Percentiles rank a stretch among this genome's conserved stretches.
These are phyloP conservation scores for Pachysandra terminalis DNA, from an alignment of 164 flowering plant genomes.

Conservation along the genomic window DNA sequence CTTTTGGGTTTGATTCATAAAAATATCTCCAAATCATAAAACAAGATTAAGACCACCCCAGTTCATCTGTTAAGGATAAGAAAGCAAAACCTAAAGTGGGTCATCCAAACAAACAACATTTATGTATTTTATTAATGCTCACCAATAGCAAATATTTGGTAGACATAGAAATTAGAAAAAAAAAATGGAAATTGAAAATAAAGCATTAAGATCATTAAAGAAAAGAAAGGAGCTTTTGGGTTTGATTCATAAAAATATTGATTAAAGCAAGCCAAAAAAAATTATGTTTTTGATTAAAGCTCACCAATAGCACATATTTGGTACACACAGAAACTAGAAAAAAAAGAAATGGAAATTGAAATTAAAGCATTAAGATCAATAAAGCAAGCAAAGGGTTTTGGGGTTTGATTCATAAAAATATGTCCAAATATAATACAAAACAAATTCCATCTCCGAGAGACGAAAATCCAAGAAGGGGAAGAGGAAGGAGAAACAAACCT, in stretches of 20 bases:
- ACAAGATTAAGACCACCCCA: not conserved
- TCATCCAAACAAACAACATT: not conserved
- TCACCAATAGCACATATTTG: too few relatives aligned
- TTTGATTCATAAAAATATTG: too few relatives aligned
- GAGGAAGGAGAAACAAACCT: slow-evolving; percentile 22
- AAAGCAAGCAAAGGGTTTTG: too few relatives aligned
- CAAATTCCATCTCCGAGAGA: not conserved
- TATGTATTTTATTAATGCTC: not conserved
- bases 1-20: too few relatives aligned
- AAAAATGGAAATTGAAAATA: too few relatives aligned
- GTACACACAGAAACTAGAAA: too few relatives aligned
- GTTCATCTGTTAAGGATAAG: not conserved
- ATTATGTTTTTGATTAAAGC: too few relatives aligned
- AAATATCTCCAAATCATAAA: not conserved
- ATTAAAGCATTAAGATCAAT: not conserved
- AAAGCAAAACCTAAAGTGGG: not conserved
- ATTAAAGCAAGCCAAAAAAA: too few relatives aligned
- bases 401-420: too few relatives aligned
- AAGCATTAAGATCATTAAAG: too few relatives aligned
- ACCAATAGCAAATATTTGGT: not conserved
- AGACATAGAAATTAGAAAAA: not conserved
- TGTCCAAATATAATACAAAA: too few relatives aligned
- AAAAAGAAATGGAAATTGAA: not conserved
- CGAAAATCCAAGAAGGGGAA: not conserved
- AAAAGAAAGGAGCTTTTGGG: too few relatives aligned